Evolutionary conservation across 2,329 filamentous ascomycete genomes (phyloP).

Genomic region (Thielaviopsis euricoi): DNA sequence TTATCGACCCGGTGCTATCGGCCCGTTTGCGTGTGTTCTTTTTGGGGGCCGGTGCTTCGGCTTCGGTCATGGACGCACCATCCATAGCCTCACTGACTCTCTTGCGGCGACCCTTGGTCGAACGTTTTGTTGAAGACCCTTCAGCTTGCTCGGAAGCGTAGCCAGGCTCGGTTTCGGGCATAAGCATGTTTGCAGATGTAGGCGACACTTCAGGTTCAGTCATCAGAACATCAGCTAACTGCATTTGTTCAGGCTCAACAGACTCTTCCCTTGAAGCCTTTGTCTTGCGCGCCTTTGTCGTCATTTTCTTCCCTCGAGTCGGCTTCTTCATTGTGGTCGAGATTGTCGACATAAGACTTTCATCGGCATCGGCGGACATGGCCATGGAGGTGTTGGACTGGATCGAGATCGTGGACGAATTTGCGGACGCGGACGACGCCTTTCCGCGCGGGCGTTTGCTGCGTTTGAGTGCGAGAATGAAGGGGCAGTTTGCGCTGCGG

Average conservation of each 20-base stretch:
- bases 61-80: slow-evolving; percentile 25
- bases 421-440: slow-evolving; percentile 41
- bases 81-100: slow-evolving; percentile 44
- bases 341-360: slow-evolving; percentile 41
- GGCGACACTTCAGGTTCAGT: neutral
- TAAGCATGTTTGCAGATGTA: neutral
- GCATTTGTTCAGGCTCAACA: slow-evolving; percentile 24
- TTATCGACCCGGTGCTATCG: slow-evolving; percentile 27
- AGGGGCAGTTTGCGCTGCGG: slow-evolving; percentile 63
- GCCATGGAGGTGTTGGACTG: slow-evolving; percentile 31
- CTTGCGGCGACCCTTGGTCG: slow-evolving; percentile 35
- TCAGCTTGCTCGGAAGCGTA: neutral
- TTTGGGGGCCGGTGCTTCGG: slow-evolving; percentile 38
- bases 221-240: neutral
- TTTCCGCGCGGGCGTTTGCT: slow-evolving; percentile 41
- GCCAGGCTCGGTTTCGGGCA: neutral
- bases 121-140: slow-evolving; percentile 22
- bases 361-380: slow-evolving; percentile 33
- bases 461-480: slow-evolving; percentile 53
- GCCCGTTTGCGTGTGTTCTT: slow-evolving; percentile 38
- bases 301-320: slow-evolving; percentile 36
- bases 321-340: slow-evolving; percentile 26
- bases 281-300: slow-evolving; percentile 24
- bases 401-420: slow-evolving; percentile 47
- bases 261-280: slow-evolving; percentile 36